Percentiles rank a stretch among this genome's conserved stretches.
These are phyloP conservation scores for Zygnema cylindricum DNA, from an alignment of 139 green algal species.

Conservation along the genomic window DNA sequence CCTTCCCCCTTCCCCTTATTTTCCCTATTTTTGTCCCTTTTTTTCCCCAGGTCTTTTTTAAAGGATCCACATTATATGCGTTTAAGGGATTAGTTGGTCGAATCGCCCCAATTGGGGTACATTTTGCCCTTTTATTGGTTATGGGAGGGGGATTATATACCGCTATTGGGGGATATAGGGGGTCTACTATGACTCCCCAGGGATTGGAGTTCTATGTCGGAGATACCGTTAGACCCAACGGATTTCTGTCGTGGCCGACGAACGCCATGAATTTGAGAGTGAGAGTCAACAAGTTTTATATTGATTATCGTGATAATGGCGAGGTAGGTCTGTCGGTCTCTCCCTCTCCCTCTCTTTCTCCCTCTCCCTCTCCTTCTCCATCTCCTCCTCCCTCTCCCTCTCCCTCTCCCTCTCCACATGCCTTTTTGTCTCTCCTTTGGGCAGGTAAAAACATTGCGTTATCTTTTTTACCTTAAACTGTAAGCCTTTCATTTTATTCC, in stretches of 20 bases:
- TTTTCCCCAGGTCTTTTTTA: slow-evolving; percentile 79
- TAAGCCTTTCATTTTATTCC: no score
- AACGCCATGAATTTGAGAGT: slow-evolving; percentile 60
- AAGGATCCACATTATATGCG: slow-evolving; percentile 83
- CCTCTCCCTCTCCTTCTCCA: no score
- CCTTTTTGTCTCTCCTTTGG: no score
- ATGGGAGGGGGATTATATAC: slow-evolving; percentile 80
- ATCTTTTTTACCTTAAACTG: no score
- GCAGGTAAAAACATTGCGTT: no score
- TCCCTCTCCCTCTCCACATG: no score
- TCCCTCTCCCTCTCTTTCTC: background rate
- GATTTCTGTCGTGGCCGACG: slow-evolving; percentile 16
- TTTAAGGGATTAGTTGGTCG: slow-evolving; percentile 95
- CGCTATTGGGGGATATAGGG: slow-evolving; percentile 74
- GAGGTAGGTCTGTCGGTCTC: slow-evolving; percentile 69
- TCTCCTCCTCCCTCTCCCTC: background rate
- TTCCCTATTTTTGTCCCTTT: background rate
- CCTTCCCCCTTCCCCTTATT: no score
- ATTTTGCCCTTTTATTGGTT: slow-evolving; percentile 86
- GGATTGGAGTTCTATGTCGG: slow-evolving; percentile 53
- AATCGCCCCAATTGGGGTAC: slow-evolving; percentile 94
- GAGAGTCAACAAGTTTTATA: slow-evolving; percentile 88
- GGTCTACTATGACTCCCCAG: slow-evolving; percentile 56
- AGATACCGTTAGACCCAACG: slow-evolving; percentile 9
- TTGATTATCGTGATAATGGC: slow-evolving; percentile 90